Base-by-base conservation (phyloP, 768 basidiomycete species). In the Kwoniella mangroviensis region DNA sequence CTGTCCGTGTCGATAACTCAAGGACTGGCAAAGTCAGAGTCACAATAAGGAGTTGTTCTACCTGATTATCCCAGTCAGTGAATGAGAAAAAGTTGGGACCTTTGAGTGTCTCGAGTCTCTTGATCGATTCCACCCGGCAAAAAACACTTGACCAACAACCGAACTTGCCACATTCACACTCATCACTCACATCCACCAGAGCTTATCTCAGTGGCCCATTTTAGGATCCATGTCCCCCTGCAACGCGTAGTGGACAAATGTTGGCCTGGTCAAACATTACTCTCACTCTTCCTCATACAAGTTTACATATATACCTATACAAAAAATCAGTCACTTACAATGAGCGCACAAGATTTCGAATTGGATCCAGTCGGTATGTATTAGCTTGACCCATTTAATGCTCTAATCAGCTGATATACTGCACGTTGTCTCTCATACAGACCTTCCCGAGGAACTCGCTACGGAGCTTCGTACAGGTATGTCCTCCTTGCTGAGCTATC, bases 391-490 rank as follows among this genome's bases (percentile, higher is more conserved):
- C 15, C 24, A 26, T n/a, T n/a, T 6, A 42, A n/a, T 9, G 64
- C n/a, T 11, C 40, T 10, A 64, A 17, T 21, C 21, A 40, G 45
- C 60, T 58, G 58, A 67, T 34, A 19, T 53, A 19, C 42, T 26
- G 34, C 34, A 34, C 41, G 24, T 22, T 45, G 21, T 34, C 26
- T 22, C 13, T 43, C 28, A 49, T 40, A 2, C 21, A 73, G 75
- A 71, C 41, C 26, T 76, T 15, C 56, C 72, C 2, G 59, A 70
- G 49, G 65, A 61, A 11, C 17, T 76, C 17, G 49, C 63, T 15
- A 56, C 68, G 15, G 65, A 72, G 64, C 68, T 80, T 22, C 65
- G 72, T 21, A 51, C 57, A 5, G 72, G 75, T 76, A 28, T 19
- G 74, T 75, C n/a, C 4, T 21, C 19, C n/a, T 22, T 3, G 15